These are phyloP conservation scores for Dryas alaskensis DNA, from an alignment of 306 rosid species.

Conservation along the genomic window DNA sequence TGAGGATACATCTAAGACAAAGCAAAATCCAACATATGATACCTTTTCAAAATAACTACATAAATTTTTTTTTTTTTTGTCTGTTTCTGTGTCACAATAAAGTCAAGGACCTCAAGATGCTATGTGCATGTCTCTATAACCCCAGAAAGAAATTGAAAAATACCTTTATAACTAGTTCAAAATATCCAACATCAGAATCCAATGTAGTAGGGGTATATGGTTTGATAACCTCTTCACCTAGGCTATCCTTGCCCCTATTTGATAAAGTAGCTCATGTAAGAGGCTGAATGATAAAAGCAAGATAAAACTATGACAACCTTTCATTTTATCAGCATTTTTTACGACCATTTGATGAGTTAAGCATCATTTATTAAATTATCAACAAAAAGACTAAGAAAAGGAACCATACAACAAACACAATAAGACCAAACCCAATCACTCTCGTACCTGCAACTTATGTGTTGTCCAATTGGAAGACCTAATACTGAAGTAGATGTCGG, in stretches of 20 bases:
- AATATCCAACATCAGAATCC: slow-evolving; percentile 90
- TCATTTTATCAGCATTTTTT: background rate
- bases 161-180: slow-evolving; percentile 95
- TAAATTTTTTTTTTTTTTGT: background rate
- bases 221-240: slow-evolving; percentile 83
- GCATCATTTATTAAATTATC: background rate
- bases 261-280: slow-evolving; percentile 16
- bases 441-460: slow-evolving; percentile 91
- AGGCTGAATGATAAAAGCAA: slow-evolving; percentile 3
- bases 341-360: background rate
- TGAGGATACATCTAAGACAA: slow-evolving; percentile 89
- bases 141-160: background rate
- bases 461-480: slow-evolving; percentile 99
- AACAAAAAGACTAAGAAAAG: background rate
- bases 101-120: background rate
- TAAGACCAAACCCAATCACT: slow-evolving; percentile 14
- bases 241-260: slow-evolving; percentile 86
- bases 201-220: slow-evolving; percentile 95
- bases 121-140: background rate
- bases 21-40: slow-evolving; percentile 10
- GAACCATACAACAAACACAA: slow-evolving; percentile 10
- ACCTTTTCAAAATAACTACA: slow-evolving; percentile 18
- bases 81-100: background rate
- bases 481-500: slow-evolving; percentile 74
- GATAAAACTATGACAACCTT: background rate